Evolutionary conservation across 495 filamentous ascomycete genomes (phyloP), one percentile per base, ranked within the genome.

Genomic region (Podospora tetraspora): DNA sequence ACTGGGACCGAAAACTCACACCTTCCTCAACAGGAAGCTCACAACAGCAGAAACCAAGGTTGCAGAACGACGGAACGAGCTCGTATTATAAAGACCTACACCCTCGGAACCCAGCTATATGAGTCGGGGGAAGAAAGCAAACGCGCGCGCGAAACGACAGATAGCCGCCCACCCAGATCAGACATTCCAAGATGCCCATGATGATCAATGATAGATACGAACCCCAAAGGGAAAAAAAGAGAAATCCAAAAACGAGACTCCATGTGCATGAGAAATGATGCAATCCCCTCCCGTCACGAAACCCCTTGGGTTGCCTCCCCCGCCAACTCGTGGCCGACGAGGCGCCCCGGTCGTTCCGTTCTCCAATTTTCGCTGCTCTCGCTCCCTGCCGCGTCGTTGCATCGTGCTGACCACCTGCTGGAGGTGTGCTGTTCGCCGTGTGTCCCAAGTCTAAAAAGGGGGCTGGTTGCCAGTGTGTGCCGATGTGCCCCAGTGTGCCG

Each of bases 371-470:
- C 9, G 34, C 34, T 2, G 13, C 34, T 16, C 34, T 30, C 29
- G 8, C 27, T 58, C 56, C 25, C 25, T 9, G 24, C 25, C 65
- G n/a, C 23, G 22, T 61, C 21, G 23, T 27, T 16, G 25, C 57
- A 21, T 27, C 21, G 57, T 58, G 12, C 24, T 29, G 30, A 61
- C 27, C 65, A 66, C 65, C 65, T 59, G 27, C 21, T 60, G 58
- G 29, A 52, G 65, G 65, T 66, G 64, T 66, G 64, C 64, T 66
- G 64, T 66, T 59, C 29, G 24, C 29, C 21, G 43, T 37, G 4
- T 66, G 12, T 66, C 19, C 63, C 63, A 25, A 58, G 19, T 58
- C 61, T 59, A 61, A 66, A 66, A 60, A 66, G 19, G 65, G 43
- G 21, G 32, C 62, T 27, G 43, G 16, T 22, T 65, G 52, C 56